Evolutionary conservation across 2,329 filamentous ascomycete genomes (phyloP).

Genomic region (Coniochaeta sp.): DNA sequence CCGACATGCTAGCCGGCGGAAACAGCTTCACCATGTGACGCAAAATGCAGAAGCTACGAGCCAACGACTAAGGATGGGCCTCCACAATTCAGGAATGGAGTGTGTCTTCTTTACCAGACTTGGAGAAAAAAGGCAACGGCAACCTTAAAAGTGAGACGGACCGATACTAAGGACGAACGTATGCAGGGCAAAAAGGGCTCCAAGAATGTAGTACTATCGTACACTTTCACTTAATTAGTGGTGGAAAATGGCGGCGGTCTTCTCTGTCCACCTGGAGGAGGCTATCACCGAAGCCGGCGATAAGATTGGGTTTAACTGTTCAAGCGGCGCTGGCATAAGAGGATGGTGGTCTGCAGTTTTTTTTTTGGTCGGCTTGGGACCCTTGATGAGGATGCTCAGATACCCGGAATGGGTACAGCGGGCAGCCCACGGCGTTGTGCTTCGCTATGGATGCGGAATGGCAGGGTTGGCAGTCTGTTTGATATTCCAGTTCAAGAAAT

Average conservation of each 20-base stretch:
- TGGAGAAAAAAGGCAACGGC: background rate
- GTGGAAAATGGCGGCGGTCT: background rate
- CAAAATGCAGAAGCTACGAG: background rate
- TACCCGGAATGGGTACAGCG: background rate
- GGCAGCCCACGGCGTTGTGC: background rate
- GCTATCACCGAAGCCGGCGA: background rate
- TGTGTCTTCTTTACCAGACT: background rate
- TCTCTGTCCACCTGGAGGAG: background rate
- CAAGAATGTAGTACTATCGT: background rate
- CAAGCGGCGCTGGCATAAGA: background rate
- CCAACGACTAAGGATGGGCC: background rate
- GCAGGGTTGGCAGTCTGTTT: no score
- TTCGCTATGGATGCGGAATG: background rate
- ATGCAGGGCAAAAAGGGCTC: background rate
- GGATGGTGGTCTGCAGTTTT: background rate
- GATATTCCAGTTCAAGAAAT: no score
- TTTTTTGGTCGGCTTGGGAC: background rate
- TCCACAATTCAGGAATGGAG: background rate
- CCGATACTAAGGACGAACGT: background rate
- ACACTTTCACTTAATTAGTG: background rate
- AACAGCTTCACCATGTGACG: conserved; percentile 12
- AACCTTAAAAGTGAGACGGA: background rate
- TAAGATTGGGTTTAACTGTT: background rate
- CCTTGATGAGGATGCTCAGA: background rate
- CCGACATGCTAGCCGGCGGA: conserved; percentile 15